Evolutionary conservation across 192 early-diverging fungal genomes (phyloP), one percentile per base, ranked within the genome.

Genomic region (Gigaspora rosea): DNA sequence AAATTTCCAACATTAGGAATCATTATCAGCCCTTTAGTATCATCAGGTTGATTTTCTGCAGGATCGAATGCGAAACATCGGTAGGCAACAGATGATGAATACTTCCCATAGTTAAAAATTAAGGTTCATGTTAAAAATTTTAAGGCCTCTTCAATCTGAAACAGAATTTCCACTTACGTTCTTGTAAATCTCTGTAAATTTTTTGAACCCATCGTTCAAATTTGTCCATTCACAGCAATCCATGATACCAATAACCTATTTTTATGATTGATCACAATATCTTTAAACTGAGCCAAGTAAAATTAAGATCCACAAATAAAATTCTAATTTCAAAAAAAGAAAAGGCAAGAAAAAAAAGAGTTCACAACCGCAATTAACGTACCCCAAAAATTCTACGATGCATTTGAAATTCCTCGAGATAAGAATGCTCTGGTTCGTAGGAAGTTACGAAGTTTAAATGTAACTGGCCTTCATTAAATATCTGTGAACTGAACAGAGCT

Each of bases 1-100:
- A 92, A 84, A 68, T 94, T 88, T 52, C 93, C 93, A 18, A 91
- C 93, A 77, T 92, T 90, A 2, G 93, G 93, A 67, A 95, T 91
- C 88, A 92, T 91, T 36, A 92, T 91, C 20, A 93, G 74, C 8
- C 91, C 93, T 58, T 91, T 86, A 2, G 88, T 90, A 81, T 93
- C 90, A 76, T 93, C 91, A 10, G 88, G 87, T 59, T 94, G 90
- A 33, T 85, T 81, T 58, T 94, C 91, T 20, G 86, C 80, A n/a
- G 93, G 93, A 71, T 95, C 91, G 82, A 95, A 95, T 50, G 91
- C 93, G 76, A 94, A 93, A 74, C 92, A 95, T 58, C 92, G 84
- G 48, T 85, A 86, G 7, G 89, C 90, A 8, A 95, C 81, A 6
- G 90, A 84, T 10, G 90, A 83, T 8, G 92, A 92, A 73, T 95